phyloP scores from a whole-genome alignment of 805 yeast genomes.

The Suhomyces emberorum region DNA sequence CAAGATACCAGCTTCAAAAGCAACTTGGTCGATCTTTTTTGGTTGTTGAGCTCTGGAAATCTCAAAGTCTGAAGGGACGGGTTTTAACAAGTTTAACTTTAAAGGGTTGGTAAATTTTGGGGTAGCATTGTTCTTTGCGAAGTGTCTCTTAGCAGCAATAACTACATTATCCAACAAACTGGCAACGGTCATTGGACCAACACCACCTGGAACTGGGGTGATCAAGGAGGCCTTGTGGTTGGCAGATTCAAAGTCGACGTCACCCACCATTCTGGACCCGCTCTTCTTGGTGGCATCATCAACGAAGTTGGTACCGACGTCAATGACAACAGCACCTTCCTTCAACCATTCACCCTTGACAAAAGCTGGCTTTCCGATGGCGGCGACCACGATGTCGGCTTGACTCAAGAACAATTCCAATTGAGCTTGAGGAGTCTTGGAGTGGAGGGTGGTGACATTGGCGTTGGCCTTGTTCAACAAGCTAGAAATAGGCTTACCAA shows the following conservation, averaged over 20 bases:
- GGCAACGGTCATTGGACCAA: constrained; percentile 99
- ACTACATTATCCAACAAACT: constrained; percentile 72
- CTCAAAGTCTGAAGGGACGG: constrained; percentile 90
- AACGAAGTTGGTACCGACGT: constrained; percentile 91
- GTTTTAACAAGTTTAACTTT: constrained; percentile 46
- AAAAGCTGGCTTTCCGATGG: constrained; percentile 82
- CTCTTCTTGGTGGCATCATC: constrained; percentile 71
- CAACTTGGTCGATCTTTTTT: constrained; percentile 71
- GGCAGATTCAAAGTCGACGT: constrained; percentile 79
- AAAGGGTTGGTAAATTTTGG: constrained; percentile 51
- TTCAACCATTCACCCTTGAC: constrained; percentile 89
- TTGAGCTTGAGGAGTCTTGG: constrained; percentile 54
- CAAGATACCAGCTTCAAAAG: constrained; percentile 76
- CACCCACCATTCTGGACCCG: constrained; percentile 89
- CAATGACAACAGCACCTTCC: constrained; percentile 79
- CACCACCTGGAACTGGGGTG: constrained; percentile 99
- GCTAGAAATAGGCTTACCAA: constrained; percentile 76
- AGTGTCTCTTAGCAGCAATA: constrained; percentile 59
- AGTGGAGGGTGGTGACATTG: constrained; percentile 74
- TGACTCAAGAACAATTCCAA: constrained; percentile 44
- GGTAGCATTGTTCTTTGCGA: constrained; percentile 37
- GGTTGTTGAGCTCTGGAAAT: constrained; percentile 89
- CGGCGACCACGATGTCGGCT: constrained; percentile 90
- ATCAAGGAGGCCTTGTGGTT: constrained; percentile 60
- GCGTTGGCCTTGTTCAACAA: constrained; percentile 69